Evolutionary conservation across 129 eudicot genomes (phyloP), one percentile per base, ranked within the genome.

Genomic region (Mikania micrantha): DNA sequence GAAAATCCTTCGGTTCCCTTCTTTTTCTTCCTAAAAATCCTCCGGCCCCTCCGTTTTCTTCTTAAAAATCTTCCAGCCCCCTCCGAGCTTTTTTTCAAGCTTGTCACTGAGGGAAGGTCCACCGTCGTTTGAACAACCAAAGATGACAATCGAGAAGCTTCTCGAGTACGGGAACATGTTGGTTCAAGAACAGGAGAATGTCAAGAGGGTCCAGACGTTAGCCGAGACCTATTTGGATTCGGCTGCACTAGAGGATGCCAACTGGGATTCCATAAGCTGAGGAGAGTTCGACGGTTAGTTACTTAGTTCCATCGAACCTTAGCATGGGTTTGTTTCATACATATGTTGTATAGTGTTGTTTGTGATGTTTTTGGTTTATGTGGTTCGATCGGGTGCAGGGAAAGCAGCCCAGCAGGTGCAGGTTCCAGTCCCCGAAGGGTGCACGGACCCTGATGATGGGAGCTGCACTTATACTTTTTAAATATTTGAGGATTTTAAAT

Each of bases 191-290:
- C 98, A 93, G 31, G 98, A 93, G 39, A 93, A 93, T 59, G 98
- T 88, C 75, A 93, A 93, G 96, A 93, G 98, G 79, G 98, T 93
- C 31, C 96, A 93, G 63, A n/a, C n/a, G n/a, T 77, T 93, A 54
- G 96, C 98, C 8, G 95, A 82, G 66, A 77, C 75, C 71, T 93
- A 93, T 81, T 24, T 93, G 88, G 88, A 57, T 38, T 84, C 84
- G 24, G 98, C 98, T 10, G 96, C 98, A 5, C 95, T 93, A 24
- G 98, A 96, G 29, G 96, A 88, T 42, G 96, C 98, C 29, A 93
- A 93, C 91, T 67, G 67, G 53, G 96, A 93, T 70, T 12, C 95
- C 63, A 76, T 88, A 17, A 77, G 45, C 10, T 71, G 82, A 39
- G 98, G 98, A 84, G 64, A 74, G 28, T 93, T 84, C 92, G 86